Evolutionary conservation across 225 moss, liverwort and hornwort genomes (phyloP).

Genomic region (Sphagnum tenellum): DNA sequence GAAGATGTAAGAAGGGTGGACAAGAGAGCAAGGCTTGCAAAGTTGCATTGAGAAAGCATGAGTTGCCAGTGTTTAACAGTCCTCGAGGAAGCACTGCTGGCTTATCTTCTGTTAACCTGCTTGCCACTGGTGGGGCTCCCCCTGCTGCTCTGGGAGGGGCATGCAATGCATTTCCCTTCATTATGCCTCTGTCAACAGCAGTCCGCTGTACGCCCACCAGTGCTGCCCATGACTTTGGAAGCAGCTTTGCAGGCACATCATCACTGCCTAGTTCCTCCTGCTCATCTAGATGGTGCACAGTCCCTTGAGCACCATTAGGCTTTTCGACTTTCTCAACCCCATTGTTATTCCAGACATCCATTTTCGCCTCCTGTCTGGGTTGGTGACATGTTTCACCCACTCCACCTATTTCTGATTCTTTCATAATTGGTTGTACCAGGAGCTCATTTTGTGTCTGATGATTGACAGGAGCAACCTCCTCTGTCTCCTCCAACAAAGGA

Average conservation of each 20-base stretch:
- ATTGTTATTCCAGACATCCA: neutral
- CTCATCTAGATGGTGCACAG: conserved; percentile 15
- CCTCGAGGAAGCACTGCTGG: conserved; percentile 72
- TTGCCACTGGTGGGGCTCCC: conserved; percentile 17
- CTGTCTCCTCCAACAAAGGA: no score
- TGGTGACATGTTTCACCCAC: no score
- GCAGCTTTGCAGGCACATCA: conserved; percentile 21
- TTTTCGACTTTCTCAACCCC: conserved; percentile 13
- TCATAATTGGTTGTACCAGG: conserved; percentile 23
- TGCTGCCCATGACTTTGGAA: conserved; percentile 87
- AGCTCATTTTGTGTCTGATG: conserved; percentile 4
- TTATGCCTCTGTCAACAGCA: conserved; percentile 15
- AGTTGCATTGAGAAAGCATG: conserved; percentile 88
- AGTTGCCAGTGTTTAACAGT: conserved; percentile 86
- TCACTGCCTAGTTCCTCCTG: conserved; percentile 14
- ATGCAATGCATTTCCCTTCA: conserved; percentile 13
- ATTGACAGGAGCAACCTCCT: neutral
- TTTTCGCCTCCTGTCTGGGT: neutral
- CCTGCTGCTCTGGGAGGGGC: conserved; percentile 1
- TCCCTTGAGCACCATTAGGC: conserved; percentile 10
- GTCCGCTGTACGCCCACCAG: conserved; percentile 56
- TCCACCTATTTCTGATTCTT: conserved; percentile 11
- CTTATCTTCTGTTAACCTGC: conserved; percentile 15
- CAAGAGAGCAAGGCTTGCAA: conserved; percentile 95
- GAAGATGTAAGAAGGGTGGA: conserved; percentile 70